phyloP scores from a whole-genome alignment of 805 yeast species.

The Torulaspora franciscae region DNA sequence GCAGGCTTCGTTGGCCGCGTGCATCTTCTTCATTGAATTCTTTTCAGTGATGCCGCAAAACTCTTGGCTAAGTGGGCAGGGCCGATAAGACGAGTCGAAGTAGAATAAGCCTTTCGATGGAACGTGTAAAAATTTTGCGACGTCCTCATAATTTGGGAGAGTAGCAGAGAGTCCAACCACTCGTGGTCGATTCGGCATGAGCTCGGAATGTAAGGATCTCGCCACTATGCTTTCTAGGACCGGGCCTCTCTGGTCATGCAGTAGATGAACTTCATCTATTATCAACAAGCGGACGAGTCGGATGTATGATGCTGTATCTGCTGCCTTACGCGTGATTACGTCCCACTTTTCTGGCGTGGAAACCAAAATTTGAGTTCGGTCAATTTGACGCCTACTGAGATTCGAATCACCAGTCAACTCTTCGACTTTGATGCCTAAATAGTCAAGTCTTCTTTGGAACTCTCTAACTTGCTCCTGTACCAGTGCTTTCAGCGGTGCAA shows the following conservation, averaged over 20 bases:
- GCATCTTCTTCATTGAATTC: slow-evolving; percentile 67
- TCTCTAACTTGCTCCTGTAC: slow-evolving; percentile 94
- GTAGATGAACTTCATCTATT: slow-evolving; percentile 86
- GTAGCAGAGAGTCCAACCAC: slow-evolving; percentile 90
- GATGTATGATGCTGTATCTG: slow-evolving; percentile 59
- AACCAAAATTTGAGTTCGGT: slow-evolving; percentile 74
- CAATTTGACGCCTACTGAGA: slow-evolving; percentile 67
- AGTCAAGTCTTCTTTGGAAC: slow-evolving; percentile 61
- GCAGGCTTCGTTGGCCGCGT: slow-evolving; percentile 88
- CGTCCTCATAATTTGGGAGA: slow-evolving; percentile 82
- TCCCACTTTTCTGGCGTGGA: slow-evolving; percentile 99
- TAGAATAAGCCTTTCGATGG: slow-evolving; percentile 61
- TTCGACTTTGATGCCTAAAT: slow-evolving; percentile 64
- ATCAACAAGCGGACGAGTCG: slow-evolving; percentile 64
- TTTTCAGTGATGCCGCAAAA: slow-evolving; percentile 84
- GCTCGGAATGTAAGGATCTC: slow-evolving; percentile 46
- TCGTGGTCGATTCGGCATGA: slow-evolving; percentile 49
- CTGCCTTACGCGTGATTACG: slow-evolving; percentile 78
- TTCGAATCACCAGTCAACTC: slow-evolving; percentile 90
- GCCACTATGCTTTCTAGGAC: slow-evolving; percentile 85
- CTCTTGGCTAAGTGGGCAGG: slow-evolving; percentile 87
- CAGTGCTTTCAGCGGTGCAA: slow-evolving; percentile 90
- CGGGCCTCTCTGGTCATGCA: slow-evolving; percentile 95
- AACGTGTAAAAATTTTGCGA: slow-evolving; percentile 73
- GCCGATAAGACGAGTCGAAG: slow-evolving; percentile 80